Conservation (phyloP, 805 yeast species). For the Yarrowia sp. region DNA sequence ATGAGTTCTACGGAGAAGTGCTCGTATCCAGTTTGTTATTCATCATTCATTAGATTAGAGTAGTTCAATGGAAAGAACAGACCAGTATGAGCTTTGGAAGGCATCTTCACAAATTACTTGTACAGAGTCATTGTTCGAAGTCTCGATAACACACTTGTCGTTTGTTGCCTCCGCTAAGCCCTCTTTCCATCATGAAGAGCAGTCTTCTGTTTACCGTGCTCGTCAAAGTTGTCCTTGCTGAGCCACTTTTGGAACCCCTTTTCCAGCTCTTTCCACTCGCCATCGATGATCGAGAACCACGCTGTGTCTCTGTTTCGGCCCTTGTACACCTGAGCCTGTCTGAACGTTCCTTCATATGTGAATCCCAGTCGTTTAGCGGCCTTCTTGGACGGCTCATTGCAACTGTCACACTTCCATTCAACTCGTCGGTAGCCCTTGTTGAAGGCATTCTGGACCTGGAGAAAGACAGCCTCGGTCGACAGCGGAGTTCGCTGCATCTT, state of each 20-base stretch:
- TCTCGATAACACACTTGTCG: no score
- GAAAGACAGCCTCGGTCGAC: conserved; percentile 50
- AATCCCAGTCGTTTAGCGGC: conserved; percentile 51
- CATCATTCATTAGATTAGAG: no score
- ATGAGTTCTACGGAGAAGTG: no score
- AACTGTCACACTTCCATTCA: conserved; percentile 51
- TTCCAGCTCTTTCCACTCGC: conserved; percentile 47
- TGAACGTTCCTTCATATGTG: conserved; percentile 49
- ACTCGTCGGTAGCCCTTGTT: conserved; percentile 48
- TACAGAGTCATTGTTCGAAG: no score
- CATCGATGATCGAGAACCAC: conserved; percentile 49
- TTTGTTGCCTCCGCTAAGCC: background rate
- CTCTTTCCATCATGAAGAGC: conserved; percentile 37
- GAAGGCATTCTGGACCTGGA: conserved; percentile 48
- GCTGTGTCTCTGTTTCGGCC: conserved; percentile 49
- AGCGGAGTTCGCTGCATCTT: conserved; percentile 45
- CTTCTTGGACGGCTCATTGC: conserved; percentile 47
- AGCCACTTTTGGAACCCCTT: conserved; percentile 47
- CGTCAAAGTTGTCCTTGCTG: conserved; percentile 45
- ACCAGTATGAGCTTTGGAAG: no score
- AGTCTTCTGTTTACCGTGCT: conserved; percentile 46
- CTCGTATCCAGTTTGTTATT: no score
- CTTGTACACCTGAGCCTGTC: conserved; percentile 47
- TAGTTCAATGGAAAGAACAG: no score
- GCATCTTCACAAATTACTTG: no score